These are phyloP conservation scores for Prunus fruticosa DNA, from an alignment of 306 rosid genomes.

Conservation along the genomic window DNA sequence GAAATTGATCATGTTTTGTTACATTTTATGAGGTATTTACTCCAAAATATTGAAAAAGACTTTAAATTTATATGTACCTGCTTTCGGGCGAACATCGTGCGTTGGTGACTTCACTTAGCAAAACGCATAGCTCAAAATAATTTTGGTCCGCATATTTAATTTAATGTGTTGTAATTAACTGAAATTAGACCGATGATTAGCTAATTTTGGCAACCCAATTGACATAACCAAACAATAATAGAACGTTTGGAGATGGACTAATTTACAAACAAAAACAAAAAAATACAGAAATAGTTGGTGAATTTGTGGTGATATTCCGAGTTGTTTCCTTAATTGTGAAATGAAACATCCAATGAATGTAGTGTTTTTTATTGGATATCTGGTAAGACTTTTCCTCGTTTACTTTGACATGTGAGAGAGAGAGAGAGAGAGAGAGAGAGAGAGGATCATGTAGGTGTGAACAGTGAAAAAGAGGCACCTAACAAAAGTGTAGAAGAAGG, in stretches of 20 bases:
- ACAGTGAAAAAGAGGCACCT: background rate
- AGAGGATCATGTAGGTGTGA: background rate
- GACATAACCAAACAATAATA: background rate
- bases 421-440: background rate
- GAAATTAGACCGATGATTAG: background rate
- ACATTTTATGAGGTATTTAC: background rate
- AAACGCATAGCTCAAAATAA: background rate
- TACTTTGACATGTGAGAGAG: no score
- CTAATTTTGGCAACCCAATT: background rate
- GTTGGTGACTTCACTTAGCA: background rate
- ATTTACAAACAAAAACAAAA: background rate
- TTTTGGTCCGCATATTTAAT: background rate
- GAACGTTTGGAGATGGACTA: background rate
- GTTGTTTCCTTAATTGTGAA: background rate
- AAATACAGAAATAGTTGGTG: background rate
- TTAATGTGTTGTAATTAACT: background rate
- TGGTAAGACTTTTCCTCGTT: no score
- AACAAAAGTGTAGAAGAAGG: conserved; percentile 6
- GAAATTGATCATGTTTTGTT: background rate
- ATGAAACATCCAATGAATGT: background rate
- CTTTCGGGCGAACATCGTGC: background rate
- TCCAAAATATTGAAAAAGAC: background rate
- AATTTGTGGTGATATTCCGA: background rate
- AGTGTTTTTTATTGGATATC: background rate
- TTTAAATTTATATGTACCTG: background rate